Conservation (phyloP, 2,329 filamentous ascomycete species). For the Epichloe glyceriae region DNA sequence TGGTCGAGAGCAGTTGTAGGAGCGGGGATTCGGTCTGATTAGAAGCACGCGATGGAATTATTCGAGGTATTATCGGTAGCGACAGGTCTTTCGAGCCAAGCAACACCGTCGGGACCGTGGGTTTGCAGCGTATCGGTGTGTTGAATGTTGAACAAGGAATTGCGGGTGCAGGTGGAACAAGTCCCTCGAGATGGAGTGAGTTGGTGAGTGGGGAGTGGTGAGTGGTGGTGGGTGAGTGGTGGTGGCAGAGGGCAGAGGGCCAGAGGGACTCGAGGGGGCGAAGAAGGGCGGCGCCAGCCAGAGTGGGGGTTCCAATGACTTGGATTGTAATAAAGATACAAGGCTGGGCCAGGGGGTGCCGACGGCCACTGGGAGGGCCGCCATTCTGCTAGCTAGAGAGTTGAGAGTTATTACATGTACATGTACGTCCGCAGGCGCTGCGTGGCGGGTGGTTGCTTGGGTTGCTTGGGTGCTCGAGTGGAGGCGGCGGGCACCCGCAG, state of each 20-base stretch:
- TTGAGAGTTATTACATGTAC: too few relatives aligned
- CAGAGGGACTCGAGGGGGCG: too few relatives aligned
- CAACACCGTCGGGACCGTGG: not conserved
- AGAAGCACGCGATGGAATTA: not conserved
- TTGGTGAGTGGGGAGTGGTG: not conserved
- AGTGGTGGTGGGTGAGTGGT: too few relatives aligned
- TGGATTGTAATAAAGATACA: not conserved
- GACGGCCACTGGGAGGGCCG: not conserved
- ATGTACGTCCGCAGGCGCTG: not conserved
- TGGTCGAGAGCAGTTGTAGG: not conserved
- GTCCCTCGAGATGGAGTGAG: not conserved
- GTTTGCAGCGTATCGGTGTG: not conserved
- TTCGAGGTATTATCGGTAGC: not conserved
- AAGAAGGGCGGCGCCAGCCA: too few relatives aligned
- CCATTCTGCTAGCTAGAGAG: not conserved
- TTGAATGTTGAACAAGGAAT: not conserved
- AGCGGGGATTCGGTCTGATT: not conserved
- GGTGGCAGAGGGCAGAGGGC: too few relatives aligned
- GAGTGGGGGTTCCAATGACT: not conserved
- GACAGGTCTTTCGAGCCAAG: not conserved
- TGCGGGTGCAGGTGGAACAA: not conserved
- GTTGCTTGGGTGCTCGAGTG: too few relatives aligned
- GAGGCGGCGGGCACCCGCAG: not conserved
- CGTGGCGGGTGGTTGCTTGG: too few relatives aligned
- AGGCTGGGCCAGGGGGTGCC: constrained; percentile 1